A percentile compares a stretch with the other conserved stretches of the same genome.
Conservation (phyloP, 2,329 filamentous ascomycete genomes). For the Aspergillus sp. region DNA sequence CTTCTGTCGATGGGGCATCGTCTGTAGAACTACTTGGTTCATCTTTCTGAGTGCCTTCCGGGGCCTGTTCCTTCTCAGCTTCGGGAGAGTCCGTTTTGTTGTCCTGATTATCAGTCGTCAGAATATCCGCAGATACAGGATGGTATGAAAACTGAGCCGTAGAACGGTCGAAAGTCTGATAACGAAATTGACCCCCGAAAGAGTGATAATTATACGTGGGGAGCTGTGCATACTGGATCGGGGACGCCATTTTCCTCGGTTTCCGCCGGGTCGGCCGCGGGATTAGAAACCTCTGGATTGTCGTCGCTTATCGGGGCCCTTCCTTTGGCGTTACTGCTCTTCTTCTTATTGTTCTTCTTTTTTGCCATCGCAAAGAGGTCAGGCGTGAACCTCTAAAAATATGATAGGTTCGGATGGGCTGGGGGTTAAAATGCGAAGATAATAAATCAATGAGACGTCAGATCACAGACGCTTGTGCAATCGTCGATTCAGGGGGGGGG, state of each 20-base stretch:
- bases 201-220: constrained; percentile 45
- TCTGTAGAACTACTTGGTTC: constrained; percentile 23
- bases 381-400: constrained; percentile 26
- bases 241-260: constrained; percentile 36
- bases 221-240: constrained; percentile 46
- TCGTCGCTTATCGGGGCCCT: constrained; percentile 28
- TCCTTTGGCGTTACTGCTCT: constrained; percentile 28
- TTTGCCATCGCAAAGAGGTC: constrained; percentile 38
- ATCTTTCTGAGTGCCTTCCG: constrained; percentile 22
- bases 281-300: constrained; percentile 23
- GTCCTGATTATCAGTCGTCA: constrained; percentile 40
- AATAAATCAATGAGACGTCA: constrained; percentile 21
- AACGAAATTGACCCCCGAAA: constrained; percentile 36
- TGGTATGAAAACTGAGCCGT: constrained; percentile 39
- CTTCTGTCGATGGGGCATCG: constrained; percentile 27
- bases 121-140: constrained; percentile 34
- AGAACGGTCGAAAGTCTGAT: constrained; percentile 45
- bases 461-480: constrained; percentile 28
- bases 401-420: constrained; percentile 12
- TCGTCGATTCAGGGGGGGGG: constrained; percentile 20
- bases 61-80: constrained; percentile 21
- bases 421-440: constrained; percentile 21
- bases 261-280: constrained; percentile 31
- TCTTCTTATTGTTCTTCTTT: constrained; percentile 39
- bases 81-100: constrained; percentile 35